phyloP scores from a whole-genome alignment of 352 stramenopile genomes.

The Globisporangium spiculum region DNA sequence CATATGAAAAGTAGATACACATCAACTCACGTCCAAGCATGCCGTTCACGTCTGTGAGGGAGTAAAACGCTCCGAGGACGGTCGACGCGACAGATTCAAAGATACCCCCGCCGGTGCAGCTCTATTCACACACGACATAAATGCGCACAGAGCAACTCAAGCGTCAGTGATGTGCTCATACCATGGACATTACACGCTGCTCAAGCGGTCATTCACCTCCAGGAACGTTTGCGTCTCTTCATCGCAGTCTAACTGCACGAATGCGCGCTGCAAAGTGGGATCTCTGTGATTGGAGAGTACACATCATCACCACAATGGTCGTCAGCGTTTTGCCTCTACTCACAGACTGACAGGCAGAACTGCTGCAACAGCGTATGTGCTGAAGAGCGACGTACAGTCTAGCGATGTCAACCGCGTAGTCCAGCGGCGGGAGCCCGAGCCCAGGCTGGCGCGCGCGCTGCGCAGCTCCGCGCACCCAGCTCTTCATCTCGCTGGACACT shows the following conservation, averaged over 20 bases:
- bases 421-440: constrained; percentile 49
- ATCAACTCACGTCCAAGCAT: constrained; percentile 59
- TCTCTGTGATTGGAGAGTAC: constrained; percentile 31
- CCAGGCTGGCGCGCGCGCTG: constrained; percentile 46
- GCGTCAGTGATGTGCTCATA: no score
- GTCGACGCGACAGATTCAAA: constrained; percentile 66
- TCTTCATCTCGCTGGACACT: constrained; percentile 49
- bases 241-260: constrained; percentile 74
- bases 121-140: constrained; percentile 29
- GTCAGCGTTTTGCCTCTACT: not conserved
- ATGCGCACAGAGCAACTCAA: not conserved
- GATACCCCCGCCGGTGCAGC: constrained; percentile 66
- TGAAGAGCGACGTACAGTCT: constrained; percentile 32
- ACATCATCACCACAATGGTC: not conserved
- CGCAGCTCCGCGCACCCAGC: constrained; percentile 63
- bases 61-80: constrained; percentile 77
- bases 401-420: constrained; percentile 54
- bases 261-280: constrained; percentile 51
- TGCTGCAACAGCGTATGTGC: not conserved
- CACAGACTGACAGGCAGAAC: not conserved
- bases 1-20: no score
- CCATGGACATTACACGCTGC: no score
- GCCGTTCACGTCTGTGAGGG: constrained; percentile 77
- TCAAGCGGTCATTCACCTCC: constrained; percentile 27
- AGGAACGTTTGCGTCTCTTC: constrained; percentile 73